Percentiles rank a stretch among this genome's conserved stretches.
Evolutionary conservation across 768 basidiomycete species (phyloP).

Genomic region (Pulveroboletus ravenelii): DNA sequence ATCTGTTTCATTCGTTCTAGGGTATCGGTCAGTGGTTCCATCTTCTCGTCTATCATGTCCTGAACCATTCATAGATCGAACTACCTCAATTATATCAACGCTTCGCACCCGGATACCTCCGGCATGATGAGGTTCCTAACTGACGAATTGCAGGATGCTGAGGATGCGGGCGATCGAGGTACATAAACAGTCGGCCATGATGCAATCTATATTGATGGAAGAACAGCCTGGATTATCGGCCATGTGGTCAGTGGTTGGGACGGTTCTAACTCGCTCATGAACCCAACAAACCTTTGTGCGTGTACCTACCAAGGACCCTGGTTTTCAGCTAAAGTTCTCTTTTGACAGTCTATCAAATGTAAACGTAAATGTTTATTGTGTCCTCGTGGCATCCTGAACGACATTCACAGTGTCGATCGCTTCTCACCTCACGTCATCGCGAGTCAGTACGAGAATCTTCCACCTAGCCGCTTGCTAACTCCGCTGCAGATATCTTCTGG

Average conservation of each 20-base stretch:
- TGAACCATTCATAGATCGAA: slow-evolving; percentile 44
- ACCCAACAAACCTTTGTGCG: slow-evolving; percentile 69
- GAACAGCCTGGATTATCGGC: slow-evolving; percentile 47
- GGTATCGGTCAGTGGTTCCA: slow-evolving; percentile 27
- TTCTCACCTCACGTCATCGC: slow-evolving; percentile 75
- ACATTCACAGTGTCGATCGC: slow-evolving; percentile 55
- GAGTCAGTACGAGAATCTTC: slow-evolving; percentile 39
- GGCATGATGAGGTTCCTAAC: slow-evolving; percentile 77
- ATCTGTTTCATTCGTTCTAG: slow-evolving; percentile 13
- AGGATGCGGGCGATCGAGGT: slow-evolving; percentile 73
- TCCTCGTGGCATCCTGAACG: background rate
- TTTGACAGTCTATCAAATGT: slow-evolving; percentile 47
- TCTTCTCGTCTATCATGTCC: slow-evolving; percentile 2
- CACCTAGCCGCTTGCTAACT: slow-evolving; percentile 6
- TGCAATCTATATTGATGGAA: slow-evolving; percentile 10
- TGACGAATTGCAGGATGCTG: slow-evolving; percentile 72
- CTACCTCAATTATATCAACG: slow-evolving; percentile 74
- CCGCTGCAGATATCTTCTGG: slow-evolving; percentile 58
- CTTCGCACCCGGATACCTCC: slow-evolving; percentile 62
- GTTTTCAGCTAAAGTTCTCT: slow-evolving; percentile 1
- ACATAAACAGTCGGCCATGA: slow-evolving; percentile 7
- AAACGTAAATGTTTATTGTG: background rate
- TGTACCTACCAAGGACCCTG: background rate
- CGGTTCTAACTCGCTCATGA: slow-evolving; percentile 56
- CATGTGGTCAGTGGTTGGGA: slow-evolving; percentile 67